Percentiles rank a stretch among this genome's conserved stretches.
Conservation (phyloP, 176 grass and related monocot genomes). For the Aegilops bicornis region DNA sequence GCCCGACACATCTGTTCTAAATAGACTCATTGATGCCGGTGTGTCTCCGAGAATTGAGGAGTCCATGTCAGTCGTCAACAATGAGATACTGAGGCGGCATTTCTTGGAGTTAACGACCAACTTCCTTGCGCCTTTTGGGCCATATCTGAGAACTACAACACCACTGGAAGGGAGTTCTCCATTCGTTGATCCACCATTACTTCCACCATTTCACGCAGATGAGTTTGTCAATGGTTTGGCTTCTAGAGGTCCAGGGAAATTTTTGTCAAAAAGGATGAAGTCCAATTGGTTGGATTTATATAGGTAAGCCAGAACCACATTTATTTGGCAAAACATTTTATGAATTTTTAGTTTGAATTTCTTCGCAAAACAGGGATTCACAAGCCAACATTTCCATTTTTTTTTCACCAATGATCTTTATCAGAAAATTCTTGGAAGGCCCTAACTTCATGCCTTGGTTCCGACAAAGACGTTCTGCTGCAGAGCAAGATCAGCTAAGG, state of each 20-base stretch:
- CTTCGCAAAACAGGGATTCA: conserved; percentile 20
- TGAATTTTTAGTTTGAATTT: conserved; percentile 5
- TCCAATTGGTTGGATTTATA: conserved; percentile 96
- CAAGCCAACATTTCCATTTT: background rate
- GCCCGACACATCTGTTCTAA: conserved; percentile 83
- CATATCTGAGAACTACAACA: conserved; percentile 78
- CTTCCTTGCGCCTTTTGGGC: conserved; percentile 95
- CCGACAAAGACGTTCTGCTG: conserved; percentile 70
- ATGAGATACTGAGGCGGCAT: conserved; percentile 94
- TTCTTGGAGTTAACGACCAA: conserved; percentile 95
- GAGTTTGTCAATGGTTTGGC: conserved; percentile 83
- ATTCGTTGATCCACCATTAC: conserved; percentile 73
- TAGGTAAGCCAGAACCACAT: conserved; percentile 48
- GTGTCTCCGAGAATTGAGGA: conserved; percentile 81
- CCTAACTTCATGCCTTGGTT: conserved; percentile 99
- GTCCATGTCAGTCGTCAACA: conserved; percentile 95
- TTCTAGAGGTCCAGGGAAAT: conserved; percentile 92
- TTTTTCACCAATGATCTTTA: conserved; percentile 1
- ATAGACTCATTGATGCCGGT: conserved; percentile 80
- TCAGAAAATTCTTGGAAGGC: conserved; percentile 82
- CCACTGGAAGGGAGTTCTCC: conserved; percentile 74
- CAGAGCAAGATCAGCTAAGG: conserved; percentile 78
- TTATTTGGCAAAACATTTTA: conserved; percentile 19
- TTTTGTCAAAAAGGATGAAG: conserved; percentile 96
- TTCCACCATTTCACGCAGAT: conserved; percentile 69